phyloP scores from a whole-genome alignment of 441 rosid genomes.

The Cnidoscolus chayamansa region DNA sequence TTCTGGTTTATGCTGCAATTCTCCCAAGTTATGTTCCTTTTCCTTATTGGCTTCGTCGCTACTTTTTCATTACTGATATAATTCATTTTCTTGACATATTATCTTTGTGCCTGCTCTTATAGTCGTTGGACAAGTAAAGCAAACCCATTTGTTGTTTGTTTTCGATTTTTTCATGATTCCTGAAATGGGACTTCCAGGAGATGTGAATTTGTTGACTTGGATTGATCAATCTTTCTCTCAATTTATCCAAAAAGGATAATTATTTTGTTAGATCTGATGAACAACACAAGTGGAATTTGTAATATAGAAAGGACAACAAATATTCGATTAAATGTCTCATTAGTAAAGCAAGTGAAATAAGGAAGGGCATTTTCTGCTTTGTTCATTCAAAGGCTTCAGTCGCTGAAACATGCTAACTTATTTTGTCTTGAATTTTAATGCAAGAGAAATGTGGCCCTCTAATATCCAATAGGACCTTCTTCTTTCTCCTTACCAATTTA shows the following conservation, averaged over 20 bases:
- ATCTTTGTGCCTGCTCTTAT: not conserved
- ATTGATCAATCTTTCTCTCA: not conserved
- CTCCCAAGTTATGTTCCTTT: not conserved
- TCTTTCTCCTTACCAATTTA: not conserved
- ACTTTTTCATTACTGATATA: not conserved
- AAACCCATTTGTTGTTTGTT: constrained; percentile 3
- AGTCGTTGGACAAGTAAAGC: not conserved
- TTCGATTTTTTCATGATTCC: not conserved
- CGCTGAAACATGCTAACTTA: not conserved
- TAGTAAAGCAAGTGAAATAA: not conserved
- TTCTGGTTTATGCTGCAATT: no score
- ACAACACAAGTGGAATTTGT: not conserved
- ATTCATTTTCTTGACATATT: constrained; percentile 8
- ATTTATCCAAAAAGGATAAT: not conserved
- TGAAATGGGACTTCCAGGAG: not conserved
- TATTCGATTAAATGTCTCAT: not conserved
- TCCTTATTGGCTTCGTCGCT: not conserved
- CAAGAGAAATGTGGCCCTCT: not conserved
- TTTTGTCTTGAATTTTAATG: not conserved
- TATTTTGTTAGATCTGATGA: not conserved
- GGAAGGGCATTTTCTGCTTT: not conserved
- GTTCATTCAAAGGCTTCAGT: not conserved
- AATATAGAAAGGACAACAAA: not conserved
- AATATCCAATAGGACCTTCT: not conserved
- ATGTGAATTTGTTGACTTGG: no score